Base-by-base conservation (phyloP, 225 moss, liverwort and hornwort genomes). In the Sphagnum tenellum region DNA sequence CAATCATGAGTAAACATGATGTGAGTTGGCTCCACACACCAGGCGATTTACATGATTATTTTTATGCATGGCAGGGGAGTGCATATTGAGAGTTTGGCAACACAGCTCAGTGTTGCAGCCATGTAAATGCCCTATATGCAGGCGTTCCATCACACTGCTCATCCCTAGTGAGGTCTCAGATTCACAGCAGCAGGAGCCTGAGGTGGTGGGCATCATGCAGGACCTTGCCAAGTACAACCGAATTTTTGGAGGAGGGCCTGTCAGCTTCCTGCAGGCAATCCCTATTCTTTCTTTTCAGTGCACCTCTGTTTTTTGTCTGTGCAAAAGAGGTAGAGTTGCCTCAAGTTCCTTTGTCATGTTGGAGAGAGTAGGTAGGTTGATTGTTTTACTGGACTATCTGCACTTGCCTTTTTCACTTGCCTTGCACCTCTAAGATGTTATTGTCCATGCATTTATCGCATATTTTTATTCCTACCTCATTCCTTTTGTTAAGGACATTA, bases 41-140 rank as follows among this genome's bases (percentile, higher is more conserved):
- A 29, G 29, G 29, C 29, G 29, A 29, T 29, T 29, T 29, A 29
- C 29, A 29, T 29, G 29, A 29, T 29, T 29, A 29, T 29, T 29
- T 29, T 29, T 29, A 29, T 29, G 1, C 50, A 50, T 83, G 61
- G 61, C 81, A 93, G 88, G 88, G 70, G 95, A 92, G 67, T 96
- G 95, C 72, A 96, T 96, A 74, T 73, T 96, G 68, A 84, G 92
- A 73, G 92, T 96, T 60, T 96, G 92, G 95, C 95, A 92, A 68
- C 89, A 96, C 57, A 92, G 88, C 50, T 92, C 89, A 55, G 88
- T 89, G 64, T 77, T 96, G 68, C 92, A 92, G 76, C 92, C 92
- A 47, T 96, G 95, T 78, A 92, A 86, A 59, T 96, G 95, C 66
- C 95, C 95, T 49, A 96, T 96, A 6, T 96, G 95, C 79, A 85